Percentiles rank a stretch among this genome's conserved stretches.
Evolutionary conservation across 371 early-diverging fungal genomes (phyloP).

Genomic region (Mortierella sp.): DNA sequence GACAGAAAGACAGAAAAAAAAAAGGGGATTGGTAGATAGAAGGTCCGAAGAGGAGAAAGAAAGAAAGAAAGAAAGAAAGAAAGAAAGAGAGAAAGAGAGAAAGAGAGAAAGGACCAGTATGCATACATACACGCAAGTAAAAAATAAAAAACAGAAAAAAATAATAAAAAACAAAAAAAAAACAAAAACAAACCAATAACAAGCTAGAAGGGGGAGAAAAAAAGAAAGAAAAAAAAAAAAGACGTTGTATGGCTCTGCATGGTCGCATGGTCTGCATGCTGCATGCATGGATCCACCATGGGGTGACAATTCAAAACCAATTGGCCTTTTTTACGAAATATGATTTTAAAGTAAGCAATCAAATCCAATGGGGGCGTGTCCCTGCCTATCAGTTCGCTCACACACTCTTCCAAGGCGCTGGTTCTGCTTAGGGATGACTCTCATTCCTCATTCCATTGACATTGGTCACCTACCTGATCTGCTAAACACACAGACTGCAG

Average conservation of each 20-base stretch:
- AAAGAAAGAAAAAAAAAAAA: slow-evolving; percentile 3
- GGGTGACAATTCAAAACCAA: background rate
- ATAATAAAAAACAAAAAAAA: slow-evolving; percentile 11
- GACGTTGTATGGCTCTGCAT: slow-evolving; percentile 29
- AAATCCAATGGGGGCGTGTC: background rate
- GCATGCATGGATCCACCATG: slow-evolving; percentile 7
- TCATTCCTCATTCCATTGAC: background rate
- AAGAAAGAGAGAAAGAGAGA: background rate
- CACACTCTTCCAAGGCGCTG: too few species aligned
- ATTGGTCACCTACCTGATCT: background rate
- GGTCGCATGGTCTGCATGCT: slow-evolving; percentile 39
- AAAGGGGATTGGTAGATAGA: background rate
- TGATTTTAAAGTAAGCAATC: too few species aligned
- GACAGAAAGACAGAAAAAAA: background rate
- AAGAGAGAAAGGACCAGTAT: background rate
- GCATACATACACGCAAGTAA: background rate
- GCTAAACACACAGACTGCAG: background rate
- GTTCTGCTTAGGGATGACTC: too few species aligned
- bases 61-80: background rate
- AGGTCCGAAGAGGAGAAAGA: background rate
- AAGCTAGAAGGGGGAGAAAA: background rate
- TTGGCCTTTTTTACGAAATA: background rate
- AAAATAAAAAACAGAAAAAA: too few species aligned
- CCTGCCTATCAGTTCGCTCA: too few species aligned
- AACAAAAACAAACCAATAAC: background rate